Evolutionary conservation across 345 rosid species (phyloP), one percentile per base, ranked within the genome.

Genomic region (Dipteronia dyeriana): DNA sequence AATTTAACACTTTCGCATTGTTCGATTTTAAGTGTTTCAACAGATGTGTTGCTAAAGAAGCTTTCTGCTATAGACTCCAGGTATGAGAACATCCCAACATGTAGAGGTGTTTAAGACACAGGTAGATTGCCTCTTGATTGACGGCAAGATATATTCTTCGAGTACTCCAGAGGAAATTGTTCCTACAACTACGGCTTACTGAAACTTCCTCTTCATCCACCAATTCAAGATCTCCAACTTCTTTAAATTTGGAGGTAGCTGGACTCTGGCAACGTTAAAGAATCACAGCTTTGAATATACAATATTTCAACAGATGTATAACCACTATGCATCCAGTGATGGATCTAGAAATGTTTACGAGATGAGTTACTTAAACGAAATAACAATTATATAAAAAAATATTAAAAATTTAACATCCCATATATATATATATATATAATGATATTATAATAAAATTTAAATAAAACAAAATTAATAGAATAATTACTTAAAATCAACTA

Each of bases 241-340:
- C 20, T 57, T 70, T 16, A 79, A 51, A 26, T 65, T 69, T 10
- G 39, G 61, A 57, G 82, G 79, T 60, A 73, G 76, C 53, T 59
- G 76, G 54, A 47, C 49, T 39, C 13, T 73, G 22, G 53, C 72
- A 75, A 75, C n/a, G 59, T 20, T 31, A 49, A 54, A 20, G 25
- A 69, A 53, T 68, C 69, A 54, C 72, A 64, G 34, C 56, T 47
- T 25, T 26, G 71, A 31, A 79, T 25, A 13, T 7, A 41, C 66
- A 73, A 41, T 22, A 59, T 12, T 41, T 73, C 29, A 56, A 73
- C 68, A 41, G 34, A 63, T 5, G 25, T 20, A 16, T 11, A 26
- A 39, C 67, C 26, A 19, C 19, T 63, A 38, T 29, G 19, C 34
- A 63, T 23, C 39, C 34, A 23, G n/a, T n/a, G n/a, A n/a, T n/a